Evolutionary conservation across 2,329 filamentous ascomycete species (phyloP).

Genomic region (Colletotrichum nymphaeae): DNA sequence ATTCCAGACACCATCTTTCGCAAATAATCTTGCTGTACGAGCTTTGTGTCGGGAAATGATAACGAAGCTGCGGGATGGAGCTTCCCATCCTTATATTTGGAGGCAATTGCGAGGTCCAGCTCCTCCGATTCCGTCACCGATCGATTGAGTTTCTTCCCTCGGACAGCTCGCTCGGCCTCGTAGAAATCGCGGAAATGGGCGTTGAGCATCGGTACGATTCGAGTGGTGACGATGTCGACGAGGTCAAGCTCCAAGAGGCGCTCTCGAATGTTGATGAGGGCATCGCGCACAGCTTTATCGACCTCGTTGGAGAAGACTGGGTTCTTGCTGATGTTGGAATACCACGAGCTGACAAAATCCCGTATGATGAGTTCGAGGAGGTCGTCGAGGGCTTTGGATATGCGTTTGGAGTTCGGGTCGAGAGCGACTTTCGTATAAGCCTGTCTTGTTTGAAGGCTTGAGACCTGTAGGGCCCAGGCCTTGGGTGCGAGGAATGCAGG

Average conservation of each 20-base stretch:
- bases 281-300: slow-evolving; percentile 81
- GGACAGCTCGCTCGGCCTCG: slow-evolving; percentile 86
- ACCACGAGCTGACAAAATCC: slow-evolving; percentile 92
- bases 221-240: slow-evolving; percentile 83
- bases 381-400: slow-evolving; percentile 84
- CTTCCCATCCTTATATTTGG: slow-evolving; percentile 89
- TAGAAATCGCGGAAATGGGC: slow-evolving; percentile 91
- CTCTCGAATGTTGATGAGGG: slow-evolving; percentile 77
- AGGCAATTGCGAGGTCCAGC: slow-evolving; percentile 94
- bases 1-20: slow-evolving; percentile 79
- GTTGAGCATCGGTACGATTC: slow-evolving; percentile 88
- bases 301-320: slow-evolving; percentile 87
- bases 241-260: slow-evolving; percentile 82
- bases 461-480: slow-evolving; percentile 78
- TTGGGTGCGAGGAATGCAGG: slow-evolving; percentile 70
- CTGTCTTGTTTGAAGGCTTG: slow-evolving; percentile 72
- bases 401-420: slow-evolving; percentile 78
- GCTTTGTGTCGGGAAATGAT: slow-evolving; percentile 84
- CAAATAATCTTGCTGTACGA: slow-evolving; percentile 89
- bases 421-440: slow-evolving; percentile 77
- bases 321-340: slow-evolving; percentile 84
- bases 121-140: slow-evolving; percentile 97
- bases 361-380: slow-evolving; percentile 81
- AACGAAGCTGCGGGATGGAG: slow-evolving; percentile 88
- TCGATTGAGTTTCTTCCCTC: slow-evolving; percentile 87